Evolutionary conservation across 179 eudicot genomes (phyloP), one percentile per base, ranked within the genome.

Genomic region (Beta corolliflora): DNA sequence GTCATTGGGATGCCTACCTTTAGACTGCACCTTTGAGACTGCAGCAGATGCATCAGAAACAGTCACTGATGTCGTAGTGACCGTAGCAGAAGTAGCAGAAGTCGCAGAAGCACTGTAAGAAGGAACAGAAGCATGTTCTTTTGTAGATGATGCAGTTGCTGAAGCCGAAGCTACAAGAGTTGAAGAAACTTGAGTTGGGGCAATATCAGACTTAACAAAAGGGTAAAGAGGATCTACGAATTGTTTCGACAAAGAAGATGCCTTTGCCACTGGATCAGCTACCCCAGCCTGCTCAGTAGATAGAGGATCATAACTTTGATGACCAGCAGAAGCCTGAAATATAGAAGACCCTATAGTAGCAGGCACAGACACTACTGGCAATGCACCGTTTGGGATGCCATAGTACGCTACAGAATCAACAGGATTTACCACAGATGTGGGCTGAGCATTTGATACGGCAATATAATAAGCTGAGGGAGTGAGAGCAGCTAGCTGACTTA

Each of bases 361-460:
- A 73, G 69, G 84, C 44, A 81, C 80, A 72, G 91, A 80, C 48
- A 81, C 85, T 76, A 86, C 79, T n/a, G 85, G 84, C 77, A 86
- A 48, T 58, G 85, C 66, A 71, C 88, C 91, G 80, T 86, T 88
- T 82, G 89, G 98, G 82, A 86, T 74, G 78, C 85, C 88, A 86
- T 91, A 93, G 87, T 91, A 91, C 25, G 79, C 85, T 41, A 68
- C 77, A 73, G 94, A 76, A 73, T 90, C 96, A 74, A 83, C 80
- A 67, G 88, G 86, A 80, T 86, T 89, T 53, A 84, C 83, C 59
- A 85, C 64, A 75, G 79, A 78, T 69, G 89, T 85, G 79, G 91
- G 80, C 78, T 88, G 93, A 5, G 76, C 52, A 55, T 77, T 74
- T 71, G 93, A 78, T 71, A 81, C 73, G 58, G 87, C 73, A 64